Percentiles rank a stretch among this genome's conserved stretches.
Evolutionary conservation across 192 early-diverging fungal species (phyloP).

Genomic region (Backusella westeae): DNA sequence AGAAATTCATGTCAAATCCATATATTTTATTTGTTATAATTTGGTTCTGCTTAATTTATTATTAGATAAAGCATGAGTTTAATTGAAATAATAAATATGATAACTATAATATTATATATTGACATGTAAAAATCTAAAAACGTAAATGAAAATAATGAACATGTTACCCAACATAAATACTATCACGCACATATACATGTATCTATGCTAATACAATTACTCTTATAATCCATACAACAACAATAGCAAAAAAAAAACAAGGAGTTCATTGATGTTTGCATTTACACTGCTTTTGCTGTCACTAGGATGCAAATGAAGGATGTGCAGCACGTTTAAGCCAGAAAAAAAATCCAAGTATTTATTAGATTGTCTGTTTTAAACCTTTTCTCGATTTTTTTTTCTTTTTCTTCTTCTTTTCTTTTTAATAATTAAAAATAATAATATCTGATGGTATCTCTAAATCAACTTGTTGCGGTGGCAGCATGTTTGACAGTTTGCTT

Average conservation of each 20-base stretch:
- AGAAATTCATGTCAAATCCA: neutral
- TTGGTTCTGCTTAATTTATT: neutral
- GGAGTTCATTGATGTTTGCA: neutral
- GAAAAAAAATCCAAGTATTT: neutral
- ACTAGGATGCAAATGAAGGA: constrained; percentile 8
- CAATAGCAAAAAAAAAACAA: neutral
- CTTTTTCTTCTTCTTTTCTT: neutral
- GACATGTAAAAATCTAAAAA: neutral
- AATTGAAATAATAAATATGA: neutral
- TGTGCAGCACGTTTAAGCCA: neutral
- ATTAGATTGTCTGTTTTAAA: neutral
- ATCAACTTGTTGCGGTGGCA: neutral
- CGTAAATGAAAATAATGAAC: neutral
- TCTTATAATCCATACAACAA: neutral
- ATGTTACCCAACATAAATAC: neutral
- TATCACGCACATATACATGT: neutral
- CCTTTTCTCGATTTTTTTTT: neutral
- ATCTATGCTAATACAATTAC: neutral
- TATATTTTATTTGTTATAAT: neutral
- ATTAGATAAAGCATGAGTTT: neutral
- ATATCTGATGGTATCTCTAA: neutral
- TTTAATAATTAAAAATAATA: neutral
- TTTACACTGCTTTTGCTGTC: constrained; percentile 1
- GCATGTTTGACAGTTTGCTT: neutral
- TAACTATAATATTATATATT: neutral